Conservation (phyloP, 1,284 basidiomycete genomes). For the Cryptococcus maquisensis region DNA sequence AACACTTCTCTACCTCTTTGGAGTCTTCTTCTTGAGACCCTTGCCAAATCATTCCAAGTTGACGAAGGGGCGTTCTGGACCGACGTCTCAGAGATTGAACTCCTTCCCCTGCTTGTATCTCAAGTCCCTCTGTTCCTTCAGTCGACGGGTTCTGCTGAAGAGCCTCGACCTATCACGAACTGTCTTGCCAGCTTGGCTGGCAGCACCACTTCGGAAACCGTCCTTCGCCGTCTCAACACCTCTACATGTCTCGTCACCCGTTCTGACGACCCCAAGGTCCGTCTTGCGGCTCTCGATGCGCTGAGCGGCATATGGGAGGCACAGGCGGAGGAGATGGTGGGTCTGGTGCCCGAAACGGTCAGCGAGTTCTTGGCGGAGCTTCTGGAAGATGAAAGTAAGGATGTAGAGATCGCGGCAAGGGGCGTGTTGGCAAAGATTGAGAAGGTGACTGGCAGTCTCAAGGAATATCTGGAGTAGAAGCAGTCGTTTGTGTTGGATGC, state of each 20-base stretch:
- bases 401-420: conserved; percentile 48
- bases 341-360: conserved; percentile 54
- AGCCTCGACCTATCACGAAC: conserved; percentile 34
- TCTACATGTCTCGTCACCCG: conserved; percentile 82
- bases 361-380: conserved; percentile 52
- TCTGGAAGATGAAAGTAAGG: conserved; percentile 51
- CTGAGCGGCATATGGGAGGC: conserved; percentile 68
- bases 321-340: conserved; percentile 59
- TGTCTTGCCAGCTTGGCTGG: conserved; percentile 57
- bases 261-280: conserved; percentile 64
- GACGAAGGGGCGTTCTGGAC: conserved; percentile 92
- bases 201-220: conserved; percentile 57
- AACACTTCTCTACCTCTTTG: conserved; percentile 55
- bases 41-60: conserved; percentile 66
- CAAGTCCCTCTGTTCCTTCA: conserved; percentile 59
- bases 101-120: conserved; percentile 58
- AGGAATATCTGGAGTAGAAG: conserved; percentile 46
- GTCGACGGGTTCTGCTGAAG: conserved; percentile 5
- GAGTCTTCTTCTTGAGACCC: conserved; percentile 60
- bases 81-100: conserved; percentile 65
- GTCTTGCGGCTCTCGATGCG: conserved; percentile 66
- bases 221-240: conserved; percentile 76
- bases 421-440: conserved; percentile 50
- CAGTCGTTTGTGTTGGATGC: not conserved
- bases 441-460: conserved; percentile 46